phyloP scores from a whole-genome alignment of 169 alveolate genomes.

The Amoebophrya sp. region DNA sequence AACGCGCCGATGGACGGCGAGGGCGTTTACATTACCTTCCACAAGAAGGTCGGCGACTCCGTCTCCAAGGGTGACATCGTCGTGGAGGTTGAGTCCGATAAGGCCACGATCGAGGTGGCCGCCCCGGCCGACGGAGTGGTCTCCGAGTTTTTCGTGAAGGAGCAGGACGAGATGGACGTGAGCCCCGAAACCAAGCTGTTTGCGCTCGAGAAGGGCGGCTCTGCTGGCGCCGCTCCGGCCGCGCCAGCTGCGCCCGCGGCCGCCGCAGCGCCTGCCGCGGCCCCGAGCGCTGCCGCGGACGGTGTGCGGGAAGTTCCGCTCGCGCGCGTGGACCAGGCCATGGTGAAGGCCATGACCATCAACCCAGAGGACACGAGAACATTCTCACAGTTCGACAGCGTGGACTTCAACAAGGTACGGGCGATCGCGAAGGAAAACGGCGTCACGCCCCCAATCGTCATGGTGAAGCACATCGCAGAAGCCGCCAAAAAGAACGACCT shows the following conservation, averaged over 20 bases:
- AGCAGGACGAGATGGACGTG: neutral
- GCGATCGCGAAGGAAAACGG: neutral
- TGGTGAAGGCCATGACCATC: neutral
- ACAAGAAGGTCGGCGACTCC: neutral
- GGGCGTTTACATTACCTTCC: neutral
- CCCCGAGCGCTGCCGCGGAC: neutral
- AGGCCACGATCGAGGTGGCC: neutral
- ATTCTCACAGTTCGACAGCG: neutral
- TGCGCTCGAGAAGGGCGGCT: neutral
- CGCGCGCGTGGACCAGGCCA: neutral
- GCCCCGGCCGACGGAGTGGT: neutral
- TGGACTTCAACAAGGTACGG: neutral
- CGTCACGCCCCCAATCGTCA: neutral
- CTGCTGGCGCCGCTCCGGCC: neutral
- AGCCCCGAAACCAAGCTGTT: neutral
- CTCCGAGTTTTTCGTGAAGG: neutral
- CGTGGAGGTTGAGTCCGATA: neutral
- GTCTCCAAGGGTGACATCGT: neutral
- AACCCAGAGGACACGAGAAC: neutral
- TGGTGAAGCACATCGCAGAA: neutral
- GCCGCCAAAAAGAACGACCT: neutral
- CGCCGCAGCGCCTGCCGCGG: neutral
- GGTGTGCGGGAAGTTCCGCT: neutral
- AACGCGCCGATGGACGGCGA: neutral
- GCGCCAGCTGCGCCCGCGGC: neutral